Conservation (phyloP, 2,329 filamentous ascomycete genomes). For the Chaetomium globosum region DNA sequence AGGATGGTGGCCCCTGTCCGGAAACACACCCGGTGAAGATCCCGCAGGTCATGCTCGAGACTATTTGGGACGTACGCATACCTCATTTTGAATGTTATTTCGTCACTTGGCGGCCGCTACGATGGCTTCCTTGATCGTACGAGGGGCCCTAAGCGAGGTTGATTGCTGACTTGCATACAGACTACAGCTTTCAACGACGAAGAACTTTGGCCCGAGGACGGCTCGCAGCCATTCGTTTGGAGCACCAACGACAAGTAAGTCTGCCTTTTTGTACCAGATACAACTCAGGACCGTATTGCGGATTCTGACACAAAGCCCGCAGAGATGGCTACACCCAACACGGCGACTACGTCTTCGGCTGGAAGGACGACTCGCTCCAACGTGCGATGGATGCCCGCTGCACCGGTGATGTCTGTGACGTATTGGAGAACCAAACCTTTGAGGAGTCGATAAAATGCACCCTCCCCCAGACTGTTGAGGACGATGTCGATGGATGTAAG, state of each 20-base stretch:
- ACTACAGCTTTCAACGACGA: conserved; percentile 23
- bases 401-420: conserved; percentile 21
- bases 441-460: conserved; percentile 31
- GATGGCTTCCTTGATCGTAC: not conserved
- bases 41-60: conserved; percentile 47
- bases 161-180: not conserved
- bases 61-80: conserved; percentile 37
- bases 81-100: not conserved
- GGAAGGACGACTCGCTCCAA: conserved; percentile 24
- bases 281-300: not conserved
- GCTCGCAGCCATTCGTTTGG: conserved; percentile 29
- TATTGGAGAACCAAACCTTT: conserved; percentile 24
- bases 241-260: conserved; percentile 28
- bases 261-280: conserved; percentile 5
- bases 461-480: conserved; percentile 15
- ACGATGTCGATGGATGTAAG: conserved; percentile 34
- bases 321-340: conserved; percentile 33
- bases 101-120: too few relatives aligned
- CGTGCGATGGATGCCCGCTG: conserved; percentile 28
- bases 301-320: conserved; percentile 29
- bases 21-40: conserved; percentile 45
- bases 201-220: conserved; percentile 25
- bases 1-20: conserved; percentile 39
- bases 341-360: conserved; percentile 30
- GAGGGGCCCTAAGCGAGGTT: too few relatives aligned